Evolutionary conservation across 2,329 filamentous ascomycete species (phyloP).

Genomic region (Arthrobotrys musiformis): DNA sequence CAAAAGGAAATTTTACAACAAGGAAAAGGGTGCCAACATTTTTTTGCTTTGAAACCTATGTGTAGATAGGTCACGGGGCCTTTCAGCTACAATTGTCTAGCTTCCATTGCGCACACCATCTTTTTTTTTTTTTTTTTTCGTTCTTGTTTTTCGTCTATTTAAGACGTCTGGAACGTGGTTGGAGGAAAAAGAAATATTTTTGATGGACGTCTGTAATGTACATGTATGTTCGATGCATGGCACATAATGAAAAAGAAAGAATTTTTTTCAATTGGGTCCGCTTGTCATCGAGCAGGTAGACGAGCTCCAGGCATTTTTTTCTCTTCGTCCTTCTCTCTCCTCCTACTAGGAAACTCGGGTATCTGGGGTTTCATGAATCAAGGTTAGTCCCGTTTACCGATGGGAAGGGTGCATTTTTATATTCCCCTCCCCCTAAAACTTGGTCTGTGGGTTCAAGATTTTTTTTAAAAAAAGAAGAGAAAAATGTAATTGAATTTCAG

Average conservation of each 20-base stretch:
- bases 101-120: neutral
- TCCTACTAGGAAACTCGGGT: neutral
- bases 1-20: neutral
- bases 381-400: slow-evolving; percentile 8
- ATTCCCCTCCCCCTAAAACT: neutral
- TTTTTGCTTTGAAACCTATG: too few species aligned
- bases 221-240: neutral
- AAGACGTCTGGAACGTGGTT: neutral
- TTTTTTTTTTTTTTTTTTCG: too few species aligned
- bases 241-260: neutral
- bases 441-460: slow-evolving; percentile 19
- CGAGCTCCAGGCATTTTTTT: slow-evolving; percentile 18
- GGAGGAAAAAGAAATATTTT: neutral
- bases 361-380: neutral
- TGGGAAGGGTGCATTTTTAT: neutral
- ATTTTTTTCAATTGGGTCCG: neutral
- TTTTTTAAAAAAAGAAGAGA: neutral
- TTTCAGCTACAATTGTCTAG: neutral
- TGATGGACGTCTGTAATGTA: neutral
- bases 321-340: neutral
- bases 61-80: neutral
- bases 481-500: neutral
- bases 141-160: neutral
- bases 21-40: slow-evolving; percentile 8
- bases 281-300: neutral